Conservation (phyloP, 192 early-diverging fungal species). For the Coemansia sp. region DNA sequence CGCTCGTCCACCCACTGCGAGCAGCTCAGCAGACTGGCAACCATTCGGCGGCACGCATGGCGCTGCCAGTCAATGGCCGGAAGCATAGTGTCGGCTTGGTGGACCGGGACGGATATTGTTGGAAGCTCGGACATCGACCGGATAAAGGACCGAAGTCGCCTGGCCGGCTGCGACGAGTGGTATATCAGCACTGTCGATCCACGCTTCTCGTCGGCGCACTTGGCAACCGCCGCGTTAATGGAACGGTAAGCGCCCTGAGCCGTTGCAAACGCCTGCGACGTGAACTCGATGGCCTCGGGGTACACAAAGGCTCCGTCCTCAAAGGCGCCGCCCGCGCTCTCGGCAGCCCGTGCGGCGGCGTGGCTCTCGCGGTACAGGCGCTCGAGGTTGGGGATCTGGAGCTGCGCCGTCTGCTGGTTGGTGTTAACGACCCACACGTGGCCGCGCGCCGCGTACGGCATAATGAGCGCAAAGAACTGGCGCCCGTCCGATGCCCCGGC, state of each 20-base stretch:
- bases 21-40: constrained; percentile 75
- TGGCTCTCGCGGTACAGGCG: constrained; percentile 65
- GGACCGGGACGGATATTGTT: constrained; percentile 65
- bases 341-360: constrained; percentile 18
- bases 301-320: constrained; percentile 50
- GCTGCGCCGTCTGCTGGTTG: constrained; percentile 50
- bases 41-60: constrained; percentile 68
- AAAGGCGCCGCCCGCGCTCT: constrained; percentile 3
- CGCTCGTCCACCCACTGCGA: constrained; percentile 75
- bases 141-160: constrained; percentile 57
- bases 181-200: constrained; percentile 75
- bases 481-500: constrained; percentile 44
- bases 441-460: constrained; percentile 58
- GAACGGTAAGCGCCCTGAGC: constrained; percentile 42
- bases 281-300: constrained; percentile 36
- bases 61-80: constrained; percentile 87
- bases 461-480: constrained; percentile 70
- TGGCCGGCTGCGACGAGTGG: constrained; percentile 63
- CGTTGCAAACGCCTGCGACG: constrained; percentile 28
- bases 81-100: constrained; percentile 71
- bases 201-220: constrained; percentile 63
- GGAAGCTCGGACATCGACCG: constrained; percentile 71
- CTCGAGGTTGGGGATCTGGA: constrained; percentile 74
- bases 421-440: constrained; percentile 79
- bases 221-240: constrained; percentile 62